Conservation (phyloP, 2,329 filamentous ascomycete genomes). For the Aspergillus ochraceus region DNA sequence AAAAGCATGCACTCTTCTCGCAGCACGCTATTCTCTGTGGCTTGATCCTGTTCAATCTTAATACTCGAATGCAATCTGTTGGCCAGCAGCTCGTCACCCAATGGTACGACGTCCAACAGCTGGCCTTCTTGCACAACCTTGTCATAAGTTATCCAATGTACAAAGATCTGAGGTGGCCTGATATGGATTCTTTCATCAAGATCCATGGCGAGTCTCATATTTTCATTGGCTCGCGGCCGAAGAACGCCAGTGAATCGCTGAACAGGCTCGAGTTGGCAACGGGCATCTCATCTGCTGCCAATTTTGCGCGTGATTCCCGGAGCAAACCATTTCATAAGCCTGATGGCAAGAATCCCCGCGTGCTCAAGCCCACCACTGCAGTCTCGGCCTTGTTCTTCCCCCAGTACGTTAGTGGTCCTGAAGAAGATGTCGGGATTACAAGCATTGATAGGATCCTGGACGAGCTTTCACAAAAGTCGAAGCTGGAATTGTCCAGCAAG, state of each 20-base stretch:
- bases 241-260: constrained; percentile 26
- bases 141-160: constrained; percentile 14
- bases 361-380: constrained; percentile 25
- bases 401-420: constrained; percentile 16
- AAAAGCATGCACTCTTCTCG: constrained; percentile 26
- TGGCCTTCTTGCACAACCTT: constrained; percentile 33
- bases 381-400: constrained; percentile 24
- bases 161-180: constrained; percentile 26
- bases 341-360: constrained; percentile 21
- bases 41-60: constrained; percentile 26
- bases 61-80: constrained; percentile 25
- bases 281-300: constrained; percentile 25
- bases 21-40: constrained; percentile 28
- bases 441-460: constrained; percentile 18
- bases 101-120: constrained; percentile 30
- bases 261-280: constrained; percentile 29
- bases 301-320: constrained; percentile 29
- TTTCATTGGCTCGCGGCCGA: constrained; percentile 29
- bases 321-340: constrained; percentile 17
- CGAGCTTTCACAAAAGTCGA: constrained; percentile 20
- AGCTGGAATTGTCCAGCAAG: constrained; percentile 13
- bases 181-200: constrained; percentile 32
- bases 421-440: constrained; percentile 12
- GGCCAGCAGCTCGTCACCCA: constrained; percentile 27
- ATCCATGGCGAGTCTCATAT: constrained; percentile 33